phyloP scores from a whole-genome alignment of 305 asterid species.

The Fraxinus ornus region DNA sequence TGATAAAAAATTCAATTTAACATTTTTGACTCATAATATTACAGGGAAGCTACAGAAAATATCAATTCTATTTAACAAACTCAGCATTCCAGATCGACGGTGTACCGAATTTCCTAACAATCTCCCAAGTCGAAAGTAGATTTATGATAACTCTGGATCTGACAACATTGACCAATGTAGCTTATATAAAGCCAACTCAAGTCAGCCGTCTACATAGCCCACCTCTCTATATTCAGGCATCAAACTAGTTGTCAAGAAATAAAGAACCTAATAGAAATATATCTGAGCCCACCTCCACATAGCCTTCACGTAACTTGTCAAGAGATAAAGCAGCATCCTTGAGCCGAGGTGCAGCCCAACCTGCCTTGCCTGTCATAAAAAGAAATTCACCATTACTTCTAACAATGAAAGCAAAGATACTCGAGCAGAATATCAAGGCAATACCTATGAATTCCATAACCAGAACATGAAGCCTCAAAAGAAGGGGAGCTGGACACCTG shows the following conservation, averaged over 20 bases:
- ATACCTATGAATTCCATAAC: constrained; percentile 99
- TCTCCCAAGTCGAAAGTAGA: background rate
- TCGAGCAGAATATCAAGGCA: background rate
- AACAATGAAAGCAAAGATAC: constrained; percentile 13
- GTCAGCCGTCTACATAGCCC: background rate
- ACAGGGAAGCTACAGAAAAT: background rate
- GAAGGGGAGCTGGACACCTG: constrained; percentile 79
- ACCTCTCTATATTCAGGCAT: background rate
- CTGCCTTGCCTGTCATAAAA: constrained; percentile 59
- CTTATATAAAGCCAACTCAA: background rate
- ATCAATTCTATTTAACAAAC: background rate
- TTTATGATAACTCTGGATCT: background rate
- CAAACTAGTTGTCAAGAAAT: background rate
- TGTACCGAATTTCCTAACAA: background rate
- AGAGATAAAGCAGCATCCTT: constrained; percentile 89
- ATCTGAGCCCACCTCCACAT: constrained; percentile 62
- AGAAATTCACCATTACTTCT: constrained; percentile 4
- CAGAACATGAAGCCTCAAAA: constrained; percentile 89
- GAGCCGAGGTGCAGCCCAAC: constrained; percentile 99
- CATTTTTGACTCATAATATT: background rate
- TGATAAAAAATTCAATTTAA: background rate
- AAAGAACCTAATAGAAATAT: constrained; percentile 5
- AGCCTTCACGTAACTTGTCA: constrained; percentile 84
- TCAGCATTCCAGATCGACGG: background rate
- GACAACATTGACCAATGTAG: background rate